phyloP scores from a whole-genome alignment of 306 rosid genomes.

The Astragalus membranaceus region DNA sequence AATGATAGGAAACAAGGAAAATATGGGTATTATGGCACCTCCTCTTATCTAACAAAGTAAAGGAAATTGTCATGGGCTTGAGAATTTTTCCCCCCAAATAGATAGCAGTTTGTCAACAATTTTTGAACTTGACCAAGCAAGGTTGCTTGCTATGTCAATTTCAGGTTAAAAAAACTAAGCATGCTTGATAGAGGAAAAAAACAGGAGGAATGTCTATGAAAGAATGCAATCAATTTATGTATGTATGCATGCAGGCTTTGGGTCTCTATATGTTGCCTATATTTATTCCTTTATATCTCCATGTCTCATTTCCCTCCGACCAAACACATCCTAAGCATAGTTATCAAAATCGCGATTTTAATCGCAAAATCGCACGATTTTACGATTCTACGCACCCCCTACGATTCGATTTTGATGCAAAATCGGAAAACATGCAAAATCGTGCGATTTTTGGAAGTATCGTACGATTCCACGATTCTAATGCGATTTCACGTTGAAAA shows the following conservation, averaged over 20 bases:
- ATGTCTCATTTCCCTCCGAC: conserved; percentile 3
- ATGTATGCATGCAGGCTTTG: too few species aligned
- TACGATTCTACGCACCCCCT: too few species aligned
- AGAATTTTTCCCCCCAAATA: neutral
- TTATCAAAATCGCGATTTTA: too few species aligned
- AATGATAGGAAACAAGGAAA: neutral
- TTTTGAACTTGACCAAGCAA: neutral
- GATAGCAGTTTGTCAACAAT: neutral
- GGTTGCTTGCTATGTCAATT: neutral
- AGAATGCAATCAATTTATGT: neutral
- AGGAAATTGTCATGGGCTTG: neutral
- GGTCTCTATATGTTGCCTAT: neutral
- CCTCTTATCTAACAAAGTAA: neutral
- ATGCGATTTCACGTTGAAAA: too few species aligned
- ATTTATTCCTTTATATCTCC: neutral
- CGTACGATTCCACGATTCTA: too few species aligned
- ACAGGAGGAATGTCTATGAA: neutral
- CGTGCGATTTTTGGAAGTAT: too few species aligned
- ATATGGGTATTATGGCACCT: neutral
- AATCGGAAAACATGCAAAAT: too few species aligned
- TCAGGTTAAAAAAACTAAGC: conserved; percentile 6
- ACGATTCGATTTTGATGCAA: too few species aligned
- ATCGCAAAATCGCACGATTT: too few species aligned
- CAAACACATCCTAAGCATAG: neutral
- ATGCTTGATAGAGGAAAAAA: neutral